Evolutionary conservation across 169 alveolate genomes (phyloP).

Genomic region (Eimeria acervulina): DNA sequence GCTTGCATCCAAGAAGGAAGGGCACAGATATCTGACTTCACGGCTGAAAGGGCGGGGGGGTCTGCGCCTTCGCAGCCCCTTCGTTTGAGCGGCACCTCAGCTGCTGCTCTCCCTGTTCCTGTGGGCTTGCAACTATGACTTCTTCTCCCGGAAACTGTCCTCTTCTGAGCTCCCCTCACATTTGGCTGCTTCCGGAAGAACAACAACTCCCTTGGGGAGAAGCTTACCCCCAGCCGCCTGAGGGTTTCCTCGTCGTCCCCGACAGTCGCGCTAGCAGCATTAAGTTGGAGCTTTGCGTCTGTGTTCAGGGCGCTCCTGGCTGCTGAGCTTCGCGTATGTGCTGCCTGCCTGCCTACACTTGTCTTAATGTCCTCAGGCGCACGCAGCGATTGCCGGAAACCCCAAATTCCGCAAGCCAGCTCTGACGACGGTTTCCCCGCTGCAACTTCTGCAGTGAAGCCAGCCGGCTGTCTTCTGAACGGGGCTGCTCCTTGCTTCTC

Average conservation of each 20-base stretch:
- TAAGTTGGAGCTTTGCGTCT: neutral
- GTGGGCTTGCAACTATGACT: slow-evolving; percentile 42
- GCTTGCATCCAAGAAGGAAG: slow-evolving; percentile 67
- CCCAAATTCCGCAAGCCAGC: slow-evolving; percentile 9
- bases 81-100: neutral
- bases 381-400: slow-evolving; percentile 38
- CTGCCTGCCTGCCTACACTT: neutral
- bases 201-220: slow-evolving; percentile 55
- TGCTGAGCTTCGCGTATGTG: neutral
- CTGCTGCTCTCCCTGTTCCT: neutral
- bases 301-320: neutral
- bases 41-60: neutral
- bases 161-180: neutral
- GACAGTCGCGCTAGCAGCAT: neutral
- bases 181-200: slow-evolving; percentile 43
- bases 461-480: neutral
- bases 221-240: neutral
- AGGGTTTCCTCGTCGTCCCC: slow-evolving; percentile 57
- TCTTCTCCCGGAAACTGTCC: neutral
- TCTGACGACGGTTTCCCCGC: slow-evolving; percentile 58
- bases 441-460: neutral
- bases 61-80: neutral
- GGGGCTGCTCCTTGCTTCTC: neutral
- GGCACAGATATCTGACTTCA: neutral
- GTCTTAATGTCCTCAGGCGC: slow-evolving; percentile 31